Base-by-base conservation (phyloP, 164 flowering plant genomes). In the Pachysandra terminalis region DNA sequence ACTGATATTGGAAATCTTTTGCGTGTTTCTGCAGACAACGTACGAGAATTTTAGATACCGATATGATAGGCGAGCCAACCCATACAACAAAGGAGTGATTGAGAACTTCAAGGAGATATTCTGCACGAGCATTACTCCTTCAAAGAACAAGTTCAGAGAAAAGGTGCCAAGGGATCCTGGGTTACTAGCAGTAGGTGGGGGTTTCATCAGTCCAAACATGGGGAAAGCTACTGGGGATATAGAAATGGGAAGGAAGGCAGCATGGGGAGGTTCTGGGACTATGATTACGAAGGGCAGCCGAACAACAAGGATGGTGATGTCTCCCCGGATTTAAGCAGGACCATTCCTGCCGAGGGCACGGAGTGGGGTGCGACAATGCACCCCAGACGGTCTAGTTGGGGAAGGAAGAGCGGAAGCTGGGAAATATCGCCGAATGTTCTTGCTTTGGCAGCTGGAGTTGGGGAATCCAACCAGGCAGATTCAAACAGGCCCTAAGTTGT, bases 211-310 rank as follows among this genome's bases (percentile, higher is more conserved):
- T 71, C 87, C 90, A 64, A 87, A 78, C 69, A 80, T 85, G 89
- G 87, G 88, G 28, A 86, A 82, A 72, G 75, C 77, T 24, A 80
- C 70, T 19, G n/a, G n/a, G n/a, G n/a, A n/a, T n/a, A n/a, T n/a
- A n/a, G n/a, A n/a, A n/a, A n/a, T n/a, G n/a, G n/a, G 90, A 86
- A 90, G 97, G 98, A 21, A 80, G 95, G 71, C 91, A 94, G 87
- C 79, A 16, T 88, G 93, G 93, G 87, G 84, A 19, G 87, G 83
- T 54, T 61, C 71, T 70, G 89, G 77, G 21, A 61, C 79, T 5
- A 82, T 65, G 81, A 78, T 54, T 67, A 76, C 35, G 98, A 86
- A 60, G 89, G 82, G 21, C 82, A 76, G 59, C 65, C 75, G 14
- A 65, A 77, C 66, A 68, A 68, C 55, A 90, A 88, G 73, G 92